Conservation (phyloP, 352 stramenopile genomes). For the Globisporangium okanoganense region DNA sequence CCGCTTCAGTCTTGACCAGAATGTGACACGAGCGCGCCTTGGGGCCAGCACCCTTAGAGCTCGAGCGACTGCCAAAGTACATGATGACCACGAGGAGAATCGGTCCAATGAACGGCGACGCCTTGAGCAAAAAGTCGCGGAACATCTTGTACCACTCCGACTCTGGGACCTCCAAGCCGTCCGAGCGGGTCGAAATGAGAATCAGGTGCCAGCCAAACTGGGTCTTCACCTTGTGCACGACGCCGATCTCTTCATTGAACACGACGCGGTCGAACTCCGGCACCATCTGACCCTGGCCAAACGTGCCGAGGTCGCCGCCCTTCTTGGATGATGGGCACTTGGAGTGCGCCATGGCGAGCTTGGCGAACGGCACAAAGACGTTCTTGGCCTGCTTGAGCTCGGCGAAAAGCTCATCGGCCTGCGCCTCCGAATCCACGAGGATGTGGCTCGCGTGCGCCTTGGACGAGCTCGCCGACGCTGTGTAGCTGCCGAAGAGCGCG, state of each 20-base stretch:
- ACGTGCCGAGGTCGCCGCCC: slow-evolving; percentile 66
- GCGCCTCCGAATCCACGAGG: slow-evolving; percentile 63
- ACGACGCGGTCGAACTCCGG: slow-evolving; percentile 69
- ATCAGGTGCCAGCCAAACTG: slow-evolving; percentile 74
- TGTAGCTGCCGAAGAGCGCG: slow-evolving; percentile 10
- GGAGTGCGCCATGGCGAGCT: slow-evolving; percentile 67
- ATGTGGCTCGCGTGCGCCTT: slow-evolving; percentile 78
- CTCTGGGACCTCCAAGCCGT: slow-evolving; percentile 28
- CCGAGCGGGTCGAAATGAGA: slow-evolving; percentile 48
- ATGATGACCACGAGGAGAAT: slow-evolving; percentile 56
- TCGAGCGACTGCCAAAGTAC: slow-evolving; percentile 26
- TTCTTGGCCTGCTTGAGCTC: slow-evolving; percentile 46
- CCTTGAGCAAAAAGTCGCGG: slow-evolving; percentile 31
- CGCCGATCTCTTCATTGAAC: slow-evolving; percentile 63
- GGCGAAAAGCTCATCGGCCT: slow-evolving; percentile 55
- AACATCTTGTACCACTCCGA: slow-evolving; percentile 31
- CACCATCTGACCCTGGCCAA: slow-evolving; percentile 75
- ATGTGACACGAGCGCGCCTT: slow-evolving; percentile 71
- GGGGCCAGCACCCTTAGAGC: slow-evolving; percentile 23
- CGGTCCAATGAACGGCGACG: slow-evolving; percentile 48
- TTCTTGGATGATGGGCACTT: slow-evolving; percentile 65
- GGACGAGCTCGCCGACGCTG: not conserved
- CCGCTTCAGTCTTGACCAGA: slow-evolving; percentile 55
- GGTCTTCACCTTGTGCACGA: slow-evolving; percentile 82
- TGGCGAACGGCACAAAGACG: slow-evolving; percentile 53